Conservation (phyloP, 805 yeast genomes). For the Zygosaccharomyces lentus region DNA sequence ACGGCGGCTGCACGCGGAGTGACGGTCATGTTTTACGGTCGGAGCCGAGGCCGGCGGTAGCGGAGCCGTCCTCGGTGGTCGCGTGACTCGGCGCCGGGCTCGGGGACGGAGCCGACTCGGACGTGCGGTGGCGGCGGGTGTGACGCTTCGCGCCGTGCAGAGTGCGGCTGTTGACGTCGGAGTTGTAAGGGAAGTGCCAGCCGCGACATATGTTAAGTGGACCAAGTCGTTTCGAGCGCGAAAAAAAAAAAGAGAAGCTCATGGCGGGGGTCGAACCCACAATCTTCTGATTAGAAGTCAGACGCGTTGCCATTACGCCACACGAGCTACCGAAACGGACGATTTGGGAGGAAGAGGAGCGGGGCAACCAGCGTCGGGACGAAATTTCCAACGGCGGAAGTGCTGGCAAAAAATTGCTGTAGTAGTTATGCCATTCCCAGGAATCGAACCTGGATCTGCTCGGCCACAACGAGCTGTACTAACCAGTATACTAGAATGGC, state of each 20-base stretch:
- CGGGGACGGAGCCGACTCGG: too few relatives aligned
- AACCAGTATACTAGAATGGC: slow-evolving; percentile 43
- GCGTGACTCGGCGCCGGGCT: too few relatives aligned
- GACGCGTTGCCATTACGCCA: slow-evolving; percentile 56
- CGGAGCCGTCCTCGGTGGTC: not conserved
- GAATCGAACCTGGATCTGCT: slow-evolving; percentile 42
- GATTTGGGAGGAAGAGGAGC: too few relatives aligned
- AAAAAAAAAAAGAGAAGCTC: slow-evolving; percentile 36
- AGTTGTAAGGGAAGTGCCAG: too few relatives aligned
- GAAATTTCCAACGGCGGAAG: too few relatives aligned
- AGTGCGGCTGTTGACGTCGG: too few relatives aligned
- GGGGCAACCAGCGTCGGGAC: too few relatives aligned
- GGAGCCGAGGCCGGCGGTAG: slow-evolving; percentile 1
- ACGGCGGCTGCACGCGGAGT: too few relatives aligned
- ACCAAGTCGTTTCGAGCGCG: not conserved
- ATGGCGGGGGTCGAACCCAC: slow-evolving; percentile 55
- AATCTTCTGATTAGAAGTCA: slow-evolving; percentile 53
- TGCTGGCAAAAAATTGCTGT: too few relatives aligned
- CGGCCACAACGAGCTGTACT: slow-evolving; percentile 43
- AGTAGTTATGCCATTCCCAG: slow-evolving; percentile 38
- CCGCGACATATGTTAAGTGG: too few relatives aligned
- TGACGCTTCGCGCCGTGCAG: too few relatives aligned
- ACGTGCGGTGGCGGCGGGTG: too few relatives aligned
- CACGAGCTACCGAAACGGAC: slow-evolving; percentile 36
- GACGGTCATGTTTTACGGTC: not conserved